A percentile compares a stretch with the other conserved stretches of the same genome.
Conservation (phyloP, 2,329 filamentous ascomycete species). For the Colletotrichum camelliae region DNA sequence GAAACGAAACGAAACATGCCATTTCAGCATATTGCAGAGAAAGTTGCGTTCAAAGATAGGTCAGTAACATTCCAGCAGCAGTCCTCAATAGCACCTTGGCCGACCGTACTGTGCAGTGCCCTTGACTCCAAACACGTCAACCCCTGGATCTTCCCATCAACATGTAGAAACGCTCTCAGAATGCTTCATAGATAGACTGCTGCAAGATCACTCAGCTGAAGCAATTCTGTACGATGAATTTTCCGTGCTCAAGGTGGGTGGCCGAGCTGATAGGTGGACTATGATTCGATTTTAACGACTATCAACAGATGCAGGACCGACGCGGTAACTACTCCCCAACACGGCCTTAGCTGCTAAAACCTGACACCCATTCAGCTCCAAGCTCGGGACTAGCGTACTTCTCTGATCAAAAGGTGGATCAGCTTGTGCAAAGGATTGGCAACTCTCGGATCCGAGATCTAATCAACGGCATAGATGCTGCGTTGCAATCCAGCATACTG, state of each 20-base stretch:
- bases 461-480: neutral
- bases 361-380: neutral
- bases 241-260: neutral
- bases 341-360: neutral
- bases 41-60: neutral
- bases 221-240: neutral
- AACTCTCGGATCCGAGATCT: neutral
- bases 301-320: neutral
- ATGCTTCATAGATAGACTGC: neutral
- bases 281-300: rapidly evolving
- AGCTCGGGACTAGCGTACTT: neutral
- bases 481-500: neutral
- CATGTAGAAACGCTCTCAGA: neutral
- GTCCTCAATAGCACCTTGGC: neutral
- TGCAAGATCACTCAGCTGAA: neutral
- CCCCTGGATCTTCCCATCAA: neutral
- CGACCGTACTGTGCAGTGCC: neutral
- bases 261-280: neutral
- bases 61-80: neutral
- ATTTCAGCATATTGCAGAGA: neutral
- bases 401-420: neutral
- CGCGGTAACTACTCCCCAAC: neutral
- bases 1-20: neutral
- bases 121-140: neutral
- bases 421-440: neutral